Evolutionary conservation across 139 green algal species (phyloP), one percentile per base, ranked within the genome.

Genomic region (Klebsormidium nitens): DNA sequence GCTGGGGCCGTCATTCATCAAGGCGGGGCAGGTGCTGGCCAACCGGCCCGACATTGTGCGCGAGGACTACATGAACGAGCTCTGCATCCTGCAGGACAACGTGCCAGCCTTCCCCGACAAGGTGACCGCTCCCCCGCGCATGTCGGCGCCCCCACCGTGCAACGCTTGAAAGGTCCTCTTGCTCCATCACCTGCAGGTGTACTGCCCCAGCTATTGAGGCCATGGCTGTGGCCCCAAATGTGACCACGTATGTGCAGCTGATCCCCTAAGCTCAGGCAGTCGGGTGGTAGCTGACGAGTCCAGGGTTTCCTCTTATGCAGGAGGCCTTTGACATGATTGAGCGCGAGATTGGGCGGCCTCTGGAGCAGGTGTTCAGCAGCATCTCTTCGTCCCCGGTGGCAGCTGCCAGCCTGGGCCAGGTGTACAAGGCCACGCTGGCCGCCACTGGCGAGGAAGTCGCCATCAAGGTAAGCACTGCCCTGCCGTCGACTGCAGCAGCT

Each of bases 61-160:
- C 8, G 87, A 91, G 72, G 94, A 98, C 82, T 99, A 96, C 83
- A 99, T 99, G 94, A 90, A 96, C 66, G 93, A 99, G 87, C 84
- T 99, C 38, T 96, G 88, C 75, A 76, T 90, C 4, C 87, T 98
- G 71, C 81, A 87, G 58, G 82, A 86, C 57, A 75, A 88, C 71
- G 83, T 88, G 0, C 80, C 83, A 6, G 59, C 81, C 32, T 87
- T 87, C 44, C 58, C 82, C 11, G 65, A 75, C 72, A 32, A 74
- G 28, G 74, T 77, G 39, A 8, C 23, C 59, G 14, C 23, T 23
- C 46, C 46, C 46, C 23, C 23, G 23, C 46, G 23, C 46, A 55
- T 31, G 23, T n/a, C n/a, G n/a, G n/a, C n/a, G n/a, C n/a, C n/a
- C n/a, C n/a, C n/a, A n/a, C n/a, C n/a, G n/a, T n/a, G n/a, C n/a